phyloP scores from a whole-genome alignment of 306 rosid genomes.

The Cercis canadensis region DNA sequence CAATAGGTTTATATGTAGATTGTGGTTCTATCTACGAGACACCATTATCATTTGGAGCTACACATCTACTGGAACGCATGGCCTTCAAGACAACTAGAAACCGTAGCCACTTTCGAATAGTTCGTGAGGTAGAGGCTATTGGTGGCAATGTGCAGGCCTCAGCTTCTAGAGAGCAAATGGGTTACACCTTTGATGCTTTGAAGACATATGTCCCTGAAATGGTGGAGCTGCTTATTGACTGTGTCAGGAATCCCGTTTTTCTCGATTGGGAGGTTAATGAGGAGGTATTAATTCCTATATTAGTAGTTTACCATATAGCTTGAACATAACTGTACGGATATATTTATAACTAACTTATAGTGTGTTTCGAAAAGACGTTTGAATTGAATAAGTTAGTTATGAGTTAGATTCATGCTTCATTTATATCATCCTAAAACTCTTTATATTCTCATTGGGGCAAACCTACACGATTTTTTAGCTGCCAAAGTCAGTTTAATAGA shows the following conservation, averaged over 20 bases:
- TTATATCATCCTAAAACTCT: no score
- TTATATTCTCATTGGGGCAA: no score
- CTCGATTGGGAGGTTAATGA: constrained; percentile 97
- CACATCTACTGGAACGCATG: constrained; percentile 87
- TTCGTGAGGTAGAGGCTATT: constrained; percentile 92
- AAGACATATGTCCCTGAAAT: constrained; percentile 89
- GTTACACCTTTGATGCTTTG: constrained; percentile 85
- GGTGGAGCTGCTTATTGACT: constrained; percentile 90
- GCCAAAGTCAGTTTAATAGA: neutral
- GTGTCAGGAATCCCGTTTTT: constrained; percentile 79
- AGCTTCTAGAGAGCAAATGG: constrained; percentile 93
- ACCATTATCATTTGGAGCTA: constrained; percentile 71
- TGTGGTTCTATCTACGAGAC: constrained; percentile 88
- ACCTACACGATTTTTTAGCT: neutral
- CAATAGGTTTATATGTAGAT: constrained; percentile 79
- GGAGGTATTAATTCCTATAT: constrained; percentile 53
- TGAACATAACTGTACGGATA: no score
- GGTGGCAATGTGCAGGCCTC: constrained; percentile 91
- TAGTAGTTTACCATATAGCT: no score
- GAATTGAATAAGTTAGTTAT: no score
- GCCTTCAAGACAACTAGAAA: constrained; percentile 89
- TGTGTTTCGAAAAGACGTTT: no score
- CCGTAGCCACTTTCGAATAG: constrained; percentile 82
- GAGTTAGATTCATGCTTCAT: no score
- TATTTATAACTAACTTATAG: no score